Percentiles rank a stretch among this genome's conserved stretches.
Evolutionary conservation across 371 early-diverging fungal genomes (phyloP).

Genomic region (Syncephalastrum racemosum): DNA sequence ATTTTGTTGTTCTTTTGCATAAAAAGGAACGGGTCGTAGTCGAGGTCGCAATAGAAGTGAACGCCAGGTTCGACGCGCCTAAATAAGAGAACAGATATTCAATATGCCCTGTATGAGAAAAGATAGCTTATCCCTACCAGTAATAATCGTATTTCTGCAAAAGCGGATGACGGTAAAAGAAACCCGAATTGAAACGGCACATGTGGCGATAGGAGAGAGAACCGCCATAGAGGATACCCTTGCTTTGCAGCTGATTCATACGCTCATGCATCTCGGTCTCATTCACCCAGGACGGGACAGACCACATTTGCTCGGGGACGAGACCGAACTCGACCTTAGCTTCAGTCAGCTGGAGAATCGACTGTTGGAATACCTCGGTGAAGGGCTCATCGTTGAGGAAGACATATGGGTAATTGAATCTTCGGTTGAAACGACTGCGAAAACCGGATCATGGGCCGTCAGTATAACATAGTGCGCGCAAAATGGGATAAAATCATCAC

Average conservation of each 20-base stretch:
- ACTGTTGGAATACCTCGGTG: conserved; percentile 62
- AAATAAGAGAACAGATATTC: conserved; percentile 50
- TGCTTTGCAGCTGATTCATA: conserved; percentile 57
- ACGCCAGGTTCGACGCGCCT: conserved; percentile 97
- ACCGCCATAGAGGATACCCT: conserved; percentile 68
- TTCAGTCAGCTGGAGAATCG: conserved; percentile 62
- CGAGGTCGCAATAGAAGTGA: conserved; percentile 84
- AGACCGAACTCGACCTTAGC: conserved; percentile 63
- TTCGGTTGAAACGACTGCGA: conserved; percentile 76
- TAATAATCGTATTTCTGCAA: conserved; percentile 86
- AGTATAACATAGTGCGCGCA: neutral
- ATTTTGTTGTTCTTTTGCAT: conserved; percentile 75
- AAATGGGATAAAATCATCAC: neutral
- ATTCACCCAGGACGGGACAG: conserved; percentile 68
- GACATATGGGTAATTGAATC: conserved; percentile 88
- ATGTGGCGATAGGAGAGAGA: conserved; percentile 41
- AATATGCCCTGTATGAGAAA: no score
- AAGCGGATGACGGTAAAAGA: conserved; percentile 87
- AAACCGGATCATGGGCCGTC: neutral
- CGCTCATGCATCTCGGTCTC: conserved; percentile 51
- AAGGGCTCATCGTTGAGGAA: conserved; percentile 87
- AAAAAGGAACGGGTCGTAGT: conserved; percentile 87
- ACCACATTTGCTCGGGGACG: conserved; percentile 71
- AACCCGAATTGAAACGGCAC: conserved; percentile 79
- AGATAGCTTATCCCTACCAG: conserved; percentile 83